Evolutionary conservation across 257 asterid genomes (phyloP).

Genomic region (Solanum arcanum): DNA sequence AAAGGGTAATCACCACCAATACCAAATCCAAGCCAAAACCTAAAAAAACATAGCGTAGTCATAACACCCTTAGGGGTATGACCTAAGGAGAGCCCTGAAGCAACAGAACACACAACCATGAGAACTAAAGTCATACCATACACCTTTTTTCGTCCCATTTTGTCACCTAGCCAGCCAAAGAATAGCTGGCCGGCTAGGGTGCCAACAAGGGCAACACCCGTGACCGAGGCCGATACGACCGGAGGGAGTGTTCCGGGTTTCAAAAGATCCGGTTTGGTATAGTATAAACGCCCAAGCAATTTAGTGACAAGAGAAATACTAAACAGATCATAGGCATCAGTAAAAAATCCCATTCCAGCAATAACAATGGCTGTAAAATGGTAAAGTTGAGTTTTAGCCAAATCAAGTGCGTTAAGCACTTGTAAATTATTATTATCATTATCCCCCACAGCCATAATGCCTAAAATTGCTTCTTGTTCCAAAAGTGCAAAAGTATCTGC

Average conservation of each 20-base stretch:
- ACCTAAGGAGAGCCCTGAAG: slow-evolving; percentile 16
- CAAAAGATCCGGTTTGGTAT: background rate
- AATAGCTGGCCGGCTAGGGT: slow-evolving; percentile 15
- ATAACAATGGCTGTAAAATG: slow-evolving; percentile 8
- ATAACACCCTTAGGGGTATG: slow-evolving; percentile 9
- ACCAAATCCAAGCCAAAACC: slow-evolving; percentile 19
- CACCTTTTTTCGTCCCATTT: slow-evolving; percentile 13
- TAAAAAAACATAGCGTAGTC: slow-evolving; percentile 13
- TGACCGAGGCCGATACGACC: background rate
- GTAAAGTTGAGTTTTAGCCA: slow-evolving; percentile 11
- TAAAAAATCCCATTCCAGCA: slow-evolving; percentile 20
- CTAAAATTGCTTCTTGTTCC: background rate
- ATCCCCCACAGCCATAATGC: background rate
- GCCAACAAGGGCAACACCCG: slow-evolving; percentile 18
- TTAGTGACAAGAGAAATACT: slow-evolving; percentile 10
- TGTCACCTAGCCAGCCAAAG: slow-evolving; percentile 6
- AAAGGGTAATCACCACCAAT: background rate
- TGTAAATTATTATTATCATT: background rate
- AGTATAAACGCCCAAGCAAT: slow-evolving; percentile 13
- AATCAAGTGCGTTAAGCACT: background rate
- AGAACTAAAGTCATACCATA: slow-evolving; percentile 12
- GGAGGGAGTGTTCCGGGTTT: slow-evolving; percentile 21
- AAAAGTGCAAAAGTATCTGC: background rate
- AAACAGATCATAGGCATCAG: slow-evolving; percentile 16
- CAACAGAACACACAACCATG: slow-evolving; percentile 10